Evolutionary conservation across 2,329 filamentous ascomycete species (phyloP), one percentile per base, ranked within the genome.

Genomic region (Talaromyces sp.): DNA sequence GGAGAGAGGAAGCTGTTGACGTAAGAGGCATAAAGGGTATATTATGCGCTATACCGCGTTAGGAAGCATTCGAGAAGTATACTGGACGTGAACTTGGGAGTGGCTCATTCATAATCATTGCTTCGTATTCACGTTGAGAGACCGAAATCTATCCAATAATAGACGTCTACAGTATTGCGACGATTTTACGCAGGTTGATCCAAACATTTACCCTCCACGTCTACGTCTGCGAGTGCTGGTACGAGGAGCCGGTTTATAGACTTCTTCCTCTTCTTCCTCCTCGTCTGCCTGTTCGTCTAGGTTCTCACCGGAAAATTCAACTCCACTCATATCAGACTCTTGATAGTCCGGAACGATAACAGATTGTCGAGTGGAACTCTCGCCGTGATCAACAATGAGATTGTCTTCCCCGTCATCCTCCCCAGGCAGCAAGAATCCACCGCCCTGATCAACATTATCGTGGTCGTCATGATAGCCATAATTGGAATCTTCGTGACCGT

Each of bases 371-470:
- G 24, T 9, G 17, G 24, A 13, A 29, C 3, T 29, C 27, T 63
- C 63, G 26, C 68, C 65, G 31, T 66, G 64, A 55, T 75, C 73
- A 4, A 74, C 68, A 19, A 75, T 66, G 58, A 75, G 63, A 27
- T 62, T 66, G 57, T 72, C 64, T 51, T 51, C n/a, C 52, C 57
- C 60, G 19, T 58, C 62, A 29, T 65, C 63, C 7, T 65, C 50
- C 7, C 60, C 64, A 1, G 62, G 60, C 2, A 65, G 59, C 14
- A 65, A 56, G 43, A 68, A 68, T 10, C 72, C 71, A 35, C 71
- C 71, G 10, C 68, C 71, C 4, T 69, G 68, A 35, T 72, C 71
- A 13, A 63, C 62, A 10, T 60, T 55, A 19, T 68, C 59, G 14
- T 61, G 60, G 9, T 61, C 46, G 21, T 66, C 59, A 56, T 65